A percentile compares a stretch with the other conserved stretches of the same genome.
Evolutionary conservation across 768 basidiomycete species (phyloP).

Genomic region (Suillus lakei): DNA sequence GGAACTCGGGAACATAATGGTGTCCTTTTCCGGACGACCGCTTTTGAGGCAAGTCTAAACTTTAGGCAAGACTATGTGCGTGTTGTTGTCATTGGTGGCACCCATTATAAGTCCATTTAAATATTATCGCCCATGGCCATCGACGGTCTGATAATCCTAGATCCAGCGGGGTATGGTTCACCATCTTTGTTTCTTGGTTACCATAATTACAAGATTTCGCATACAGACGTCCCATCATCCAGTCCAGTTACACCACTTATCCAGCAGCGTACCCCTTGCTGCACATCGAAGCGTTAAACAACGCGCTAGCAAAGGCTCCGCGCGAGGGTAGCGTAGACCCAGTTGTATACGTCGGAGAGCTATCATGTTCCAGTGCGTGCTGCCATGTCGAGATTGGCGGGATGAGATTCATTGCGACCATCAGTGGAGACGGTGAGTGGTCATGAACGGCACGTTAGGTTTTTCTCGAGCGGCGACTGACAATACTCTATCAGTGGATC

Average conservation of each 20-base stretch:
- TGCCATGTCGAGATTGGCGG: conserved; percentile 83
- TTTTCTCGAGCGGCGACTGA: not conserved
- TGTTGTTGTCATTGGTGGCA: not conserved
- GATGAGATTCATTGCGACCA: conserved; percentile 76
- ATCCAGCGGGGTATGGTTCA: conserved; percentile 66
- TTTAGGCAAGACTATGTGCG: not conserved
- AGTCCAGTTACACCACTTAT: conserved; percentile 85
- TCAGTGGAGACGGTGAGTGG: conserved; percentile 84
- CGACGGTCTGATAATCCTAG: conserved; percentile 82
- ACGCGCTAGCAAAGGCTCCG: conserved; percentile 62
- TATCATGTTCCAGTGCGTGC: conserved; percentile 64
- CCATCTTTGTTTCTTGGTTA: conserved; percentile 10
- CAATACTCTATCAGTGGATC: conserved; percentile 66
- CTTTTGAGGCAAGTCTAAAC: not conserved
- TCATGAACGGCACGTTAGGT: not conserved
- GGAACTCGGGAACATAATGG: not conserved
- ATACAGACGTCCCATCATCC: conserved; percentile 78
- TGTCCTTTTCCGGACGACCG: not conserved
- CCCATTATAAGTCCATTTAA: not conserved
- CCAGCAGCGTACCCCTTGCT: conserved; percentile 80
- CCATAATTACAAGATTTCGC: conserved; percentile 20
- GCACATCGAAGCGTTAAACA: conserved; percentile 86
- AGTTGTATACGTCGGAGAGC: conserved; percentile 66
- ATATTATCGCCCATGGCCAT: conserved; percentile 58
- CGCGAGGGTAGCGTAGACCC: conserved; percentile 68